Evolutionary conservation across 345 rosid species (phyloP), one percentile per base, ranked within the genome.

Genomic region (Arabis hirsuta): DNA sequence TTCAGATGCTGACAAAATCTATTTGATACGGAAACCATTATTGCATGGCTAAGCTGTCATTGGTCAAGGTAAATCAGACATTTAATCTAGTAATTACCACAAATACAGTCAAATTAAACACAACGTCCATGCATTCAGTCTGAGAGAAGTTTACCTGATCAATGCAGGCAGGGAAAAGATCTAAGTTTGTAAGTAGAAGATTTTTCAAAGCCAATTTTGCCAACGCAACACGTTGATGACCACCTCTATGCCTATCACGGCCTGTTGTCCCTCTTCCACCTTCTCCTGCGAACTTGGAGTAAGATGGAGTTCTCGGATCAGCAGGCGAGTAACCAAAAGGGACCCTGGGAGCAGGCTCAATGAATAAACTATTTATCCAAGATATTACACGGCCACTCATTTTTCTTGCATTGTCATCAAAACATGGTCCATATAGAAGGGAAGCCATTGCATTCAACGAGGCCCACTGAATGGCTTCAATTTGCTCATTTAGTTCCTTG

Each of bases 391-490:
- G 83, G 62, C 99, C 99, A 75, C 94, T 86, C 99, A 91, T 95
- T 85, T 91, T 95, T 80, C 98, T 88, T 20, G 98, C 97, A 84
- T 88, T 91, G 81, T 95, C 99, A 78, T 95, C 98, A 85, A 95
- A 95, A 77, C 99, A 95, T 39, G 94, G 91, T 44, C 99, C 99
- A 78, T 95, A 88, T 55, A 95, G 81, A 68, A 95, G 92, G 39
- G 98, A 95, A 73, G 98, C 97, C 88, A 95, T 88, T 46, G 99
- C 98, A 86, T 86, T 88, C 94, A 90, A 82, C 27, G 97, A 90
- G 71, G 96, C 98, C 98, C 97, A 95, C 80, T 95, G 99, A 55
- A 90, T 88, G 57, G 96, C 90, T 85, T 95, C 98, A 27, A 90
- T 71, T 81, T 90, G 99, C 78, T 95, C 99, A 66, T 78, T 88